Base-by-base conservation (phyloP, 2,329 filamentous ascomycete genomes). In the Gliomastix tumulicola region DNA sequence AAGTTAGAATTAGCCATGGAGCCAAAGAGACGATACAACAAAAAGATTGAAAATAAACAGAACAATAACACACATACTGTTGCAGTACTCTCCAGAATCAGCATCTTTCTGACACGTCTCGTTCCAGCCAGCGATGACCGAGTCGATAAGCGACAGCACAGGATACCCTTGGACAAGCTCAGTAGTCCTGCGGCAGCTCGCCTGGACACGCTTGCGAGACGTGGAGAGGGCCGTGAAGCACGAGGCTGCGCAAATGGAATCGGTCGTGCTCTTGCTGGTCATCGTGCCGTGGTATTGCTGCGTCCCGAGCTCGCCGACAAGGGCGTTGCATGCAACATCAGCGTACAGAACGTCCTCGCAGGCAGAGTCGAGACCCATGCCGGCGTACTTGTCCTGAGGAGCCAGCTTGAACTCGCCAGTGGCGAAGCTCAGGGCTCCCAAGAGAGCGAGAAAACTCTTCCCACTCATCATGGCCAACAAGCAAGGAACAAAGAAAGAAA, bases 21-120 rank as follows among this genome's bases (percentile, higher is more conserved):
- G n/a, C n/a, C n/a, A n/a, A n/a, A n/a, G n/a, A n/a, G n/a, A n/a
- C n/a, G n/a, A n/a, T n/a, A n/a, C n/a, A n/a, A n/a, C n/a, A n/a
- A n/a, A n/a, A n/a, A n/a, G 12, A 20, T 5, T 10, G 13, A 12
- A 13, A 12, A 12, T 13, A 25, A 7, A 12, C 25, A 5, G 17
- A 9, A 10, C 12, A 2, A 4, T 27, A 6, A 13, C 25, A n/a
- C 17, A 36, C 37, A 30, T 16, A 39, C 39, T 27, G 17, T 39
- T 39, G 32, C 37, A 39, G 20, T 40, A 42, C 11, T 39, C 20
- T 10, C 37, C 34, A 6, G 40, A 18, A 5, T 17, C n/a, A 13
- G 11, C 15, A 19, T 42, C 37, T 30, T 39, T 42, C 15, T 28
- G 36, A 21, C 40, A 42, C 7, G 34, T 39, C 18, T 36, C 40